A percentile compares a stretch with the other conserved stretches of the same genome.
phyloP scores from a whole-genome alignment of 106 monocot species.

The Allium cepa region DNA sequence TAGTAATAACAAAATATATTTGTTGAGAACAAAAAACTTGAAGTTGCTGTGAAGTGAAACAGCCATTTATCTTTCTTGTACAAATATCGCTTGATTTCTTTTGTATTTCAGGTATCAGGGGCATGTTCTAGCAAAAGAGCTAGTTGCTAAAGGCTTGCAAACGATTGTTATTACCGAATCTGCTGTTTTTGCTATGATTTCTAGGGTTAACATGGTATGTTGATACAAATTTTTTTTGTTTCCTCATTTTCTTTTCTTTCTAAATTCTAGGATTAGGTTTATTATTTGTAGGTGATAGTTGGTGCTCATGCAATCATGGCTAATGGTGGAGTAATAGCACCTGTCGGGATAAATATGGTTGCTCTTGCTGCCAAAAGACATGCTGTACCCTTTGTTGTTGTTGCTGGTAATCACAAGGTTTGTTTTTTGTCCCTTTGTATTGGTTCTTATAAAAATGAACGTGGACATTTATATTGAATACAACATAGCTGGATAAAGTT shows the following conservation, averaged over 20 bases:
- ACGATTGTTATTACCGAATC: conserved; percentile 96
- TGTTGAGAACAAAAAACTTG: not conserved
- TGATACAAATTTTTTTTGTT: not conserved
- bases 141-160: conserved; percentile 83
- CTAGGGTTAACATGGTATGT: conserved; percentile 92
- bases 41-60: no score
- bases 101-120: conserved; percentile 68
- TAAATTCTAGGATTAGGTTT: conserved; percentile 3
- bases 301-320: conserved; percentile 99
- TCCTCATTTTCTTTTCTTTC: not conserved
- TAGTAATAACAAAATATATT: not conserved
- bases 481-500: no score
- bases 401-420: conserved; percentile 98
- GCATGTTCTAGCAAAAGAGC: conserved; percentile 94
- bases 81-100: no score
- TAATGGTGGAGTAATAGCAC: conserved; percentile 95
- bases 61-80: no score
- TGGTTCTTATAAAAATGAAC: no score
- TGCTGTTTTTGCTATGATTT: conserved; percentile 99
- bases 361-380: conserved; percentile 97
- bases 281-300: conserved; percentile 73
- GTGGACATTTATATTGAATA: no score
- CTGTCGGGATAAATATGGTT: conserved; percentile 90
- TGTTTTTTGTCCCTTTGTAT: not conserved
- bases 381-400: conserved; percentile 99